phyloP scores from a whole-genome alignment of 1,284 basidiomycete species.

The Microstroma glucosiphilum region DNA sequence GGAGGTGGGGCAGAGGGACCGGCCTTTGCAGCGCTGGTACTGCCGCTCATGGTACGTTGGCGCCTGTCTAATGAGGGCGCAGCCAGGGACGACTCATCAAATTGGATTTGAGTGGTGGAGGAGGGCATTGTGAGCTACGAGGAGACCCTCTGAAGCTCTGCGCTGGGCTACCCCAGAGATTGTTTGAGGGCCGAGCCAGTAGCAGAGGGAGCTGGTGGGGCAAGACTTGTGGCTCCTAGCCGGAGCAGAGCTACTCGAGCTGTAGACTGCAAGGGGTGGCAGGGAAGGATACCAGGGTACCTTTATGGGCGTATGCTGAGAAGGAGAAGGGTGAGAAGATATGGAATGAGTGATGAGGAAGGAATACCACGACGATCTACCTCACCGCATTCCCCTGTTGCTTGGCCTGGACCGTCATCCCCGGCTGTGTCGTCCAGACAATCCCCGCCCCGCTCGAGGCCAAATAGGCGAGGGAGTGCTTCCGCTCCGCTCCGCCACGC shows the following conservation, averaged over 20 bases:
- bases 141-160: too few relatives aligned
- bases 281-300: not conserved
- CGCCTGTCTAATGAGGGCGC: not conserved
- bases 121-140: not conserved
- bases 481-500: too few relatives aligned
- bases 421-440: too few relatives aligned
- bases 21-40: not conserved
- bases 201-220: too few relatives aligned
- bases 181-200: not conserved
- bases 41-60: not conserved
- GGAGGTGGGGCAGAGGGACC: not conserved
- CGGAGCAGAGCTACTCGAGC: too few relatives aligned
- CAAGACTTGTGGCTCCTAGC: too few relatives aligned
- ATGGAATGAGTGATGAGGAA: not conserved
- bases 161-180: not conserved
- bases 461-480: too few relatives aligned
- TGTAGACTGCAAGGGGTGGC: not conserved
- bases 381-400: too few relatives aligned
- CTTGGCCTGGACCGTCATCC: too few relatives aligned
- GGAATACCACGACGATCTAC: too few relatives aligned
- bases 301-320: not conserved
- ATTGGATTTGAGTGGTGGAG: not conserved
- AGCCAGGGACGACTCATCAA: not conserved
- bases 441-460: too few relatives aligned
- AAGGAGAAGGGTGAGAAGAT: not conserved